These are phyloP conservation scores for Xanthoconium separans DNA, from an alignment of 1,284 basidiomycete genomes.

Conservation along the genomic window DNA sequence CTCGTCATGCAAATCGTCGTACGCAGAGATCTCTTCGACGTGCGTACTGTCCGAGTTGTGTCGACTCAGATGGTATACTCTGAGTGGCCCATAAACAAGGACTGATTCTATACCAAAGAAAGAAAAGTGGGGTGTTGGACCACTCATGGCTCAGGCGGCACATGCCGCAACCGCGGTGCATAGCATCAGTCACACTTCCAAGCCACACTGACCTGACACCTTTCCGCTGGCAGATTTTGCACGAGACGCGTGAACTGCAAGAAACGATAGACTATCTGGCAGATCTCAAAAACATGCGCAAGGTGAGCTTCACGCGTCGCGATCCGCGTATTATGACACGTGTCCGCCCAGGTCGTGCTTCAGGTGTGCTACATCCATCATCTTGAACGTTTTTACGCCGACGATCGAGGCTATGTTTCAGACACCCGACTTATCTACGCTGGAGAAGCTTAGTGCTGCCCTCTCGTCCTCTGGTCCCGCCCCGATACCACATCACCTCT, in stretches of 20 bases:
- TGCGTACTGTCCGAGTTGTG: constrained; percentile 22
- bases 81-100: neutral
- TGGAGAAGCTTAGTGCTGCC: constrained; percentile 36
- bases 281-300: constrained; percentile 43
- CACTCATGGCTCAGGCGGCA: constrained; percentile 54
- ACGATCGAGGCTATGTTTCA: constrained; percentile 13
- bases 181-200: neutral
- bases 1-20: constrained; percentile 49
- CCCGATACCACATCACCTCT: constrained; percentile 43
- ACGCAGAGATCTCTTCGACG: constrained; percentile 43
- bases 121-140: constrained; percentile 51
- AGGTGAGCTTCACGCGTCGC: constrained; percentile 22
- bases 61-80: neutral
- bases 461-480: constrained; percentile 23
- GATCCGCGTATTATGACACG: constrained; percentile 7
- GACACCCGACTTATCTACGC: constrained; percentile 36
- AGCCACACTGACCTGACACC: neutral
- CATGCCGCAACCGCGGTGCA: constrained; percentile 50
- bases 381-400: neutral
- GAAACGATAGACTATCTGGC: constrained; percentile 42
- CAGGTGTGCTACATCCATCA: constrained; percentile 33
- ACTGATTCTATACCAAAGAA: constrained; percentile 27
- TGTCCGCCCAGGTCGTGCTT: constrained; percentile 35
- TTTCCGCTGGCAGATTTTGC: constrained; percentile 30
- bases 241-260: constrained; percentile 39